phyloP scores from a whole-genome alignment of 2,329 filamentous ascomycete species.

The Colletotrichum incanum region DNA sequence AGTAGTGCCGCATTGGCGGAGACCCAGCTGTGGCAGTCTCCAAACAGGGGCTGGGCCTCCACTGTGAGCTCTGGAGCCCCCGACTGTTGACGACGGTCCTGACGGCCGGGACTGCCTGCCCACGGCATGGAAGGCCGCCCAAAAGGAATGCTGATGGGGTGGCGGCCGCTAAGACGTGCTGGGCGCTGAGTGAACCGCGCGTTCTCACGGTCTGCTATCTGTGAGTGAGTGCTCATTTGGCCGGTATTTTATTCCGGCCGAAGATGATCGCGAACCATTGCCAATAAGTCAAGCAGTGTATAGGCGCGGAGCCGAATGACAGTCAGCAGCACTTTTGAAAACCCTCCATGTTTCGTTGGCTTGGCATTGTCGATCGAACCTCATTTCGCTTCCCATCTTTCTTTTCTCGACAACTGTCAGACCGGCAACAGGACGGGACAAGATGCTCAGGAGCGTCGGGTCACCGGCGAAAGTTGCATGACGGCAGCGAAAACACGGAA shows the following conservation, averaged over 20 bases:
- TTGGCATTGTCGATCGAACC: slow-evolving; percentile 15
- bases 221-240: background rate
- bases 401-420: slow-evolving; percentile 13
- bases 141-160: background rate
- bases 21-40: slow-evolving; percentile 29
- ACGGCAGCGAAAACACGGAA: slow-evolving; percentile 17
- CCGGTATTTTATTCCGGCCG: too few species aligned
- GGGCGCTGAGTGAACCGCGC: slow-evolving; percentile 4
- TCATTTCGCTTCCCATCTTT: background rate
- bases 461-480: slow-evolving; percentile 5
- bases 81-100: background rate
- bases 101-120: background rate
- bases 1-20: slow-evolving; percentile 30
- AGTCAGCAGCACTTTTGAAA: background rate
- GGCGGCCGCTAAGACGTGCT: background rate
- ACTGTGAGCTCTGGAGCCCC: background rate
- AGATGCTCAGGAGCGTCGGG: slow-evolving; percentile 23
- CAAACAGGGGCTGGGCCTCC: slow-evolving; percentile 33
- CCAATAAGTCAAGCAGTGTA: background rate
- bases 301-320: background rate
- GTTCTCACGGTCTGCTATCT: background rate
- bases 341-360: background rate
- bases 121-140: background rate
- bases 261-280: background rate
- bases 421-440: slow-evolving; percentile 28